Conservation (phyloP, 441 rosid genomes). For the Erodium chrysanthum region DNA sequence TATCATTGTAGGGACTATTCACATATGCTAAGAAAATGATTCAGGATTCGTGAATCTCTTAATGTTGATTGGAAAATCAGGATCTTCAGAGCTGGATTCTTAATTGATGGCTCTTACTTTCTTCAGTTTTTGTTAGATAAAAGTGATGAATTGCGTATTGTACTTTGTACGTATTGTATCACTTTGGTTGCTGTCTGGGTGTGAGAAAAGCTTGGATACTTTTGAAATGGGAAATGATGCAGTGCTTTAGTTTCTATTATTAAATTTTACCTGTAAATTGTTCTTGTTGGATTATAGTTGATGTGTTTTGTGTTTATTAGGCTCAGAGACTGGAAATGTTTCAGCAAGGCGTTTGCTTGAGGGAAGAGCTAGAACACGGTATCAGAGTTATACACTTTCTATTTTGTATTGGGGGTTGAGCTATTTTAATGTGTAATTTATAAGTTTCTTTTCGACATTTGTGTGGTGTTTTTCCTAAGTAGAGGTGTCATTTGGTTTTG, state of each 20-base stretch:
- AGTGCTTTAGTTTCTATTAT: not conserved
- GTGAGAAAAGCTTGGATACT: not conserved
- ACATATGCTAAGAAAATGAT: too few species aligned
- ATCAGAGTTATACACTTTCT: not conserved
- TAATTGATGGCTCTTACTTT: not conserved
- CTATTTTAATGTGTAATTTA: conserved; percentile 6
- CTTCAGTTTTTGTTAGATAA: not conserved
- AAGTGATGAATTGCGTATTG: not conserved
- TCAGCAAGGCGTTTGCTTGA: conserved; percentile 29
- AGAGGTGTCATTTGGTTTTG: conserved; percentile 7
- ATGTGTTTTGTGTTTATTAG: not conserved
- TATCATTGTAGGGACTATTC: too few species aligned
- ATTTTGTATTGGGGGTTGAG: not conserved
- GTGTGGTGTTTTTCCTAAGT: not conserved
- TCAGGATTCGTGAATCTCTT: too few species aligned
- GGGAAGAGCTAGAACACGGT: conserved; percentile 32
- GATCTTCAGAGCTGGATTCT: not conserved
- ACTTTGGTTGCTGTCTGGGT: not conserved
- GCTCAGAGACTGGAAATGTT: not conserved
- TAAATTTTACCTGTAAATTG: not conserved
- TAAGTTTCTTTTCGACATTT: not conserved
- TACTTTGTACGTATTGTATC: not conserved
- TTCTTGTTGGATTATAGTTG: not conserved
- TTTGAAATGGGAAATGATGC: not conserved
- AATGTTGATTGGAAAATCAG: too few species aligned